Evolutionary conservation across 805 yeast species (phyloP), one percentile per base, ranked within the genome.

Genomic region (Saccharomycopsis sp.): DNA sequence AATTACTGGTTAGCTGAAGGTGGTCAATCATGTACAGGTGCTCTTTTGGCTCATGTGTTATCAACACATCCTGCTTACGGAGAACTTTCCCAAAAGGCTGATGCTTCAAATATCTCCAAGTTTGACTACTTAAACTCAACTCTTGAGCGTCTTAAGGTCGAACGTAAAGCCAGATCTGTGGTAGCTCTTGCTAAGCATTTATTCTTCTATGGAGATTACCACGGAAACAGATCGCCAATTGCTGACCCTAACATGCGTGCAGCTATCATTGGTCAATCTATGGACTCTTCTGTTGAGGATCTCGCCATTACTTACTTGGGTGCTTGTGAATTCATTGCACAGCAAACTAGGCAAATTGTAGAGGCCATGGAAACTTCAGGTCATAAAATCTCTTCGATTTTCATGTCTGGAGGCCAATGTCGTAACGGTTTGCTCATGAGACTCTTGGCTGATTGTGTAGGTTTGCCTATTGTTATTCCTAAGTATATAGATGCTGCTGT

Each of bases 21-120:
- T 69, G 99, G 99, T n/a, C 99, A 94, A 72, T 86, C 96, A 15
- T 88, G 97, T 69, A 94, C 99, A 1, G 99, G 99, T 65, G 97
- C 96, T 34, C 79, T 94, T 47, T 78, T 94, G 63, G 93, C 94
- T 1, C 96, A 89, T 71, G 93, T 93, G 15, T 72, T 94, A 62
- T 78, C 89, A 12, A 86, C 89, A 8, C 98, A 94, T 69, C 97
- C 97, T 0, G 96, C 98, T 0, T 84, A 84, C 65, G 75, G 82
- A 1, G 90, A 89, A 67, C 78, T 93, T 56, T 80, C 83, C 14
- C 80, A 78, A 60, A 73, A 82, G 41, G 84, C 97, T 0, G 88
- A 83, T 63, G 82, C 84, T 20, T 81, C 89, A 0, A 82, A 82
- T 56, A 74, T 84, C 38, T 86, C 93, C 50, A 83, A 84, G 68